Evolutionary conservation across 2,329 filamentous ascomycete species (phyloP), one percentile per base, ranked within the genome.

Genomic region (Claviceps maximensis): DNA sequence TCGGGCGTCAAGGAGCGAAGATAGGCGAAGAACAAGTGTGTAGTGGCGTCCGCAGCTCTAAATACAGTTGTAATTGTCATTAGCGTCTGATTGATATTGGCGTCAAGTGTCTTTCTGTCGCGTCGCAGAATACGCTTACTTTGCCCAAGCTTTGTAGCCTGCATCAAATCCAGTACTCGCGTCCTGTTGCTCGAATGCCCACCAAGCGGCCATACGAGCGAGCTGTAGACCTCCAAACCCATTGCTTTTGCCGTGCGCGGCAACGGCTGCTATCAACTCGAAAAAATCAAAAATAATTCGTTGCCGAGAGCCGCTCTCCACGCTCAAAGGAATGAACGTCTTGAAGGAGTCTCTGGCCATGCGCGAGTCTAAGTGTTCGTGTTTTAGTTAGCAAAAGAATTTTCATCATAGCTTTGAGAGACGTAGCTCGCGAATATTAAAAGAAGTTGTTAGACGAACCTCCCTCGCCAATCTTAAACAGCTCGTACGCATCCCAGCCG

Each of bases 11-110:
- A 73, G 0, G 90, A 96, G 61, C 93, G 82, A 48, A 98, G 80
- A 66, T 97, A 98, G 53, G 93, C 93, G 65, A 98, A 98, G 75
- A 98, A 98, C 52, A 98, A 74, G 72, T 98, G 93, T 63, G 90
- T 95, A 21, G 91, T 89, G 52, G 93, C 93, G 75, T 97, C 89
- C 55, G 93, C 93, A 56, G 91, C 90, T 63, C 87, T 94, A 51
- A 25, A 25, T 13, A n/a, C n/a, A n/a, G n/a, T n/a, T n/a, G n/a
- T 19, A 40, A 21, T 40, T 13, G 25, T n/a, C 15, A 46, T 57
- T 40, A 59, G 51, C 44, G 46, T n/a, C 25, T 27, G 8, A 45
- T 27, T 25, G n/a, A 17, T 27, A 12, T 46, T 42, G n/a, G n/a
- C 25, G 38, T 25, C 4, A 23, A 21, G 2, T 3, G n/a, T 40